Percentiles rank a stretch among this genome's conserved stretches.
Conservation (phyloP, 2,329 filamentous ascomycete genomes). For the Domatiomyces catenatus region DNA sequence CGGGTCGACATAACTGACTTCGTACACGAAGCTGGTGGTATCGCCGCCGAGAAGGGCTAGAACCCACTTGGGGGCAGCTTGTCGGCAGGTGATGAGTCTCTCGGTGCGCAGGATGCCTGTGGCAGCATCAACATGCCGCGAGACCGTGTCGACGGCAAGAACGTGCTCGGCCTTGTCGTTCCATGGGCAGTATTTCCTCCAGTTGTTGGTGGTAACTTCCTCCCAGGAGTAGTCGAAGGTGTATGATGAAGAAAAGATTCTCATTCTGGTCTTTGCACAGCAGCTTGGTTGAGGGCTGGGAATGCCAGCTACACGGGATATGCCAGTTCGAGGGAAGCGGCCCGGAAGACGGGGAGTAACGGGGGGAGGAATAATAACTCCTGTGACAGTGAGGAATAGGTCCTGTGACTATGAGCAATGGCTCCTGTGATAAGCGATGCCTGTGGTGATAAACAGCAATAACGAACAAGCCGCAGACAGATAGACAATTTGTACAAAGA, state of each 20-base stretch:
- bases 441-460: too few relatives aligned
- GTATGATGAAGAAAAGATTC: slow-evolving; percentile 80
- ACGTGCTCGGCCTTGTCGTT: slow-evolving; percentile 98
- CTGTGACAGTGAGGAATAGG: not conserved
- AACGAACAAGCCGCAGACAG: too few relatives aligned
- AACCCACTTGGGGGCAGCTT: slow-evolving; percentile 41
- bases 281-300: not conserved
- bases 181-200: slow-evolving; percentile 97
- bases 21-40: slow-evolving; percentile 78
- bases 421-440: not conserved
- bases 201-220: slow-evolving; percentile 93
- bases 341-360: not conserved
- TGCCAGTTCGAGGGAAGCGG: not conserved
- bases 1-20: slow-evolving; percentile 90
- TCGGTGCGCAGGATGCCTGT: slow-evolving; percentile 60
- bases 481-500: not conserved
- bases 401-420: too few relatives aligned
- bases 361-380: not conserved
- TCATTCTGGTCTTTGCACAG: slow-evolving; percentile 44
- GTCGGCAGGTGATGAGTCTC: slow-evolving; percentile 41
- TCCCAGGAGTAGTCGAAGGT: slow-evolving; percentile 98
- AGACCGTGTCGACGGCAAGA: slow-evolving; percentile 83
- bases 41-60: slow-evolving; percentile 61
- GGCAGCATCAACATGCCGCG: slow-evolving; percentile 47
- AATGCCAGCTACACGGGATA: not conserved